A percentile compares a stretch with the other conserved stretches of the same genome.
These are phyloP conservation scores for Avena sativa DNA, from an alignment of 176 grass and related monocot genomes.

Conservation along the genomic window DNA sequence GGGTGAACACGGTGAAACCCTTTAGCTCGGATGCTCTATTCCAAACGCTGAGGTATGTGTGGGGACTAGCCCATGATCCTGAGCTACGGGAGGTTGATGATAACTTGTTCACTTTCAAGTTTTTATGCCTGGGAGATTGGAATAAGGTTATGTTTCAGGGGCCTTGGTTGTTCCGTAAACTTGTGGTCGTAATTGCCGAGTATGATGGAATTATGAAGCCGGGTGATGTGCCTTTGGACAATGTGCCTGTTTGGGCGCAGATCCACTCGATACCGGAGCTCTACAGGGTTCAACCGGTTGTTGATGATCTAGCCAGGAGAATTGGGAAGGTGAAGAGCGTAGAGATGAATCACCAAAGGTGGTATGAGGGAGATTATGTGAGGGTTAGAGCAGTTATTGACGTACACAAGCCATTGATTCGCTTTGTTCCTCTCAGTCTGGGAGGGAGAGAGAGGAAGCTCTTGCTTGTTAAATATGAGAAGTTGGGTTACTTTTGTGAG, in stretches of 20 bases:
- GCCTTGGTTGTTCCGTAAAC: neutral
- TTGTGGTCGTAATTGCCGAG: neutral
- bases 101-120: too few relatives aligned
- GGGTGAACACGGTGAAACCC: too few relatives aligned
- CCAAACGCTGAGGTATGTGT: too few relatives aligned
- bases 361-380: neutral
- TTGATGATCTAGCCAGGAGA: neutral
- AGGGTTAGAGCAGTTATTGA: neutral
- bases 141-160: too few relatives aligned
- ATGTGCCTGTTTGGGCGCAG: too few relatives aligned
- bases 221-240: too few relatives aligned
- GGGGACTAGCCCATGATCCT: too few relatives aligned
- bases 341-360: neutral
- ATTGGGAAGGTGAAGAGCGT: neutral
- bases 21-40: too few relatives aligned
- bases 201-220: too few relatives aligned
- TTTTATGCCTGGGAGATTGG: too few relatives aligned
- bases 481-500: neutral
- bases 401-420: neutral
- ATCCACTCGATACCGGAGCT: neutral
- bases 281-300: accelerated
- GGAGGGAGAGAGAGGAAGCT: neutral
- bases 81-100: too few relatives aligned
- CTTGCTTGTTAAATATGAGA: neutral
- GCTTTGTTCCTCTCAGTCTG: neutral